Base-by-base conservation (phyloP, 1,284 basidiomycete species). In the Ustilago trichophora region DNA sequence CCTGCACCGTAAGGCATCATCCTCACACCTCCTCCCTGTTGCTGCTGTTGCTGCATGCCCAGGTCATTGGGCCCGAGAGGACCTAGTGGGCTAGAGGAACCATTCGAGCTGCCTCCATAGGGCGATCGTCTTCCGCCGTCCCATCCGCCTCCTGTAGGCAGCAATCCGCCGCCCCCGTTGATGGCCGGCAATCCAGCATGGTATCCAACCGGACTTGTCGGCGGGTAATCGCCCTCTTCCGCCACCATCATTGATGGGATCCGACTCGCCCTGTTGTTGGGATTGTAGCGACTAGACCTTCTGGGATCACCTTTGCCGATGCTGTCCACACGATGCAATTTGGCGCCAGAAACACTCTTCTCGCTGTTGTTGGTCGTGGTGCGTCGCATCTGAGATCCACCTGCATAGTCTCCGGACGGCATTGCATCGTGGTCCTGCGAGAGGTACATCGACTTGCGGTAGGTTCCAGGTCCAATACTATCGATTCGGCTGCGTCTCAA, bases 361-460 rank as follows among this genome's bases (percentile, higher is more conserved):
- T 54, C 34, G 8, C 37, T 49, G 31, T 58, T 46, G 24, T 41
- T 42, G 2, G 66, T 55, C 12, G 44, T 26, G n/a, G 27, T 36
- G 4, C 60, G 43, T 22, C 55, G 46, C 22, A 49, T 50, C 29
- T 53, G 45, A 21, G 57, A 57, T 9, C 53, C 57, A 13, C 53
- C 48, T 1, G 38, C 27, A 16, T 34, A 33, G 10, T 56, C 60
- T 9, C 15, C 35, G n/a, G n/a, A 11, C 2, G 44, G 32, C 33
- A 37, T 31, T 16, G 63, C 48, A 19, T 57, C 60, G 24, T 51
- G 41, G 10, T 56, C 49, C 3, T 42, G 31, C 13, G 44, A 40
- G 41, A 72, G 34, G 33, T 57, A 72, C 70, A 72, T 72, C 24
- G 64, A 68, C 32, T 72, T 72, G 19, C 70, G 54, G 18, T 72